Base-by-base conservation (phyloP, 345 rosid genomes). In the Dipteronia sinensis region DNA sequence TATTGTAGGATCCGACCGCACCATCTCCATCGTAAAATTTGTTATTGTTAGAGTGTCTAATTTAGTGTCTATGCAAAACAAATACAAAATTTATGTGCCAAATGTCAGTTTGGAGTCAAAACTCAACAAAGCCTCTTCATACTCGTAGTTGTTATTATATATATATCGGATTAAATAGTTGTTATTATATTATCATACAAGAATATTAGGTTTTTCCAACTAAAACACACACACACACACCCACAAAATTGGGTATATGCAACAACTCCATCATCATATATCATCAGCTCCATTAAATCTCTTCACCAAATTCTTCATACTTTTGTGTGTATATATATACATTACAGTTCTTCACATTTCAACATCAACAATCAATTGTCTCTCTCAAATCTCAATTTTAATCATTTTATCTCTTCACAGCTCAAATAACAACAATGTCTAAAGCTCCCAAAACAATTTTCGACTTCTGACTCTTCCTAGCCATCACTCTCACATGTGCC, bases 251-350 rank as follows among this genome's bases (percentile, higher is more conserved):
- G 16, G 3, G 73, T 49, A 59, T 9, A 64, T 62, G 62, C 75
- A 81, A 79, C 89, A 29, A 83, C 88, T 83, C 83, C 89, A 82
- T 73, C n/a, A n/a, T n/a, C n/a, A n/a, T n/a, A n/a, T n/a, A n/a
- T n/a, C n/a, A n/a, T n/a, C n/a, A n/a, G n/a, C n/a, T n/a, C n/a
- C n/a, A n/a, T n/a, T n/a, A n/a, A n/a, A 34, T 59, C n/a, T 59
- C 27, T 59, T n/a, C 64, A 59, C 27, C 64, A 20, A 59, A 59
- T 7, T 78, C 31, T 72, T 63, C 77, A 42, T 19, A 23, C n/a
- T 22, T 20, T 34, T 34, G 0, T 61, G 59, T 53, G 69, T 64
- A 71, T 85, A 78, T 80, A 86, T 80, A 80, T 11, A 70, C 71
- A 12, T 29, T 11, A 74, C 10, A 16, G 62, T 15, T 49, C 23